A percentile compares a stretch with the other conserved stretches of the same genome.
Evolutionary conservation across 2,329 filamentous ascomycete species (phyloP).

Genomic region (Aspergillus japonicus): DNA sequence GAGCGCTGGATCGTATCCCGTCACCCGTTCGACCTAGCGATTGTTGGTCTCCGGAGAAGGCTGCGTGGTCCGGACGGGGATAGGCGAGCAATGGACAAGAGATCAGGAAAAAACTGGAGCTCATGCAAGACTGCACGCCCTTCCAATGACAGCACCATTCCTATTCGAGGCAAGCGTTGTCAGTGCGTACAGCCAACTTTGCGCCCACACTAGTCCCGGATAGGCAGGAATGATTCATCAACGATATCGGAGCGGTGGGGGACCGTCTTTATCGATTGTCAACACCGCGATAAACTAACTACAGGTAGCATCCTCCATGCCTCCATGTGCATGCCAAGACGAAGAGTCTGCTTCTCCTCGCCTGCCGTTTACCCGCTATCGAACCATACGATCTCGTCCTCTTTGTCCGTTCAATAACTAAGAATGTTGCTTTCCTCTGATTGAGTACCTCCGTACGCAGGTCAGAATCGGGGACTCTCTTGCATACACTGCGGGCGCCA

Average conservation of each 20-base stretch:
- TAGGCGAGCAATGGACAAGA: not conserved
- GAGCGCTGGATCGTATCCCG: not conserved
- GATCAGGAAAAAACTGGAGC: conserved; percentile 2
- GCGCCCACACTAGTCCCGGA: not conserved
- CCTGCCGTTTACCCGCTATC: no score
- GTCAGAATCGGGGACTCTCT: no score
- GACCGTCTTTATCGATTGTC: not conserved
- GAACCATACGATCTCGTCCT: no score
- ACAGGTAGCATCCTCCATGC: no score
- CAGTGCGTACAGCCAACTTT: not conserved
- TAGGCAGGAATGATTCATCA: conserved; percentile 4
- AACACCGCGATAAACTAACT: not conserved
- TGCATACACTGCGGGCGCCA: no score
- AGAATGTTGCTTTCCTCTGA: no score
- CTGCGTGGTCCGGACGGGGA: conserved; percentile 2
- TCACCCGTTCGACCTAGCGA: not conserved
- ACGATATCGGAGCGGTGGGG: conserved; percentile 1
- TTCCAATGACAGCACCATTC: conserved; percentile 3
- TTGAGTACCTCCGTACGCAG: no score
- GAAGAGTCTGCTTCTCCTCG: no score
- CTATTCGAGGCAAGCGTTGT: not conserved
- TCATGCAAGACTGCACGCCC: conserved; percentile 2
- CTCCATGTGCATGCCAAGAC: no score
- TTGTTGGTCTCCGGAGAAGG: not conserved
- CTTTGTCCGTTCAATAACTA: no score